Base-by-base conservation (phyloP, 345 rosid species). In the Geranium brycei region DNA sequence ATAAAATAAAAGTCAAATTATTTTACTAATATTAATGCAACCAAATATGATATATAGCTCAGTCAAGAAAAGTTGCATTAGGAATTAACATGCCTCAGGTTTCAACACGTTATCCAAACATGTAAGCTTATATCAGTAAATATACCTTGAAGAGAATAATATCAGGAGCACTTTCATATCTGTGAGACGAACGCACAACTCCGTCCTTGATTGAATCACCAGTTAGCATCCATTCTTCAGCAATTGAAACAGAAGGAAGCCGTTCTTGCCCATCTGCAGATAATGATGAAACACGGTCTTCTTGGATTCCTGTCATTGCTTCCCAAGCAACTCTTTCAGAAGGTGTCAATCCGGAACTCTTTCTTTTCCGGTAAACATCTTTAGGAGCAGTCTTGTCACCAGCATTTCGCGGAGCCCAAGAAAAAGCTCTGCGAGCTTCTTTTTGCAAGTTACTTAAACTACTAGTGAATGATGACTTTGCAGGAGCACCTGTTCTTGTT, bases 161-260 rank as follows among this genome's bases (percentile, higher is more conserved):
- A 73, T 92, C 98, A 30, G 97, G 97, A 57, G 98, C 80, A 81
- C 89, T 92, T 81, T 86, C 93, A 84, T 84, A 92, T 65, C 81
- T 81, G 73, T 92, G 98, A 55, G 96, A 80, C 61, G 85, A 78
- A 69, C 98, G 95, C 41, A 87, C 80, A 76, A 81, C 81, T 68
- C 81, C 91, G 75, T 92, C 98, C 79, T 89, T 92, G 31, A 58
- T 69, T 61, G 81, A 64, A 73, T 89, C 88, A 11, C 97, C 97
- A 32, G 85, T 87, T 51, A 92, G 77, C 88, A 89, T 89, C 97
- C 97, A 92, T 79, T 89, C 98, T 75, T 92, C 97, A 64, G 95
- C 76, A 72, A 92, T 81, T 64, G 91, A 82, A 70, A 86, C 85
- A 72, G 98, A 79, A 72, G 93, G 93, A 69, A 92, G 82, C 65